Evolutionary conservation across 1,139 yeast species (phyloP).

Genomic region (Meyerozyma guilliermondii): DNA sequence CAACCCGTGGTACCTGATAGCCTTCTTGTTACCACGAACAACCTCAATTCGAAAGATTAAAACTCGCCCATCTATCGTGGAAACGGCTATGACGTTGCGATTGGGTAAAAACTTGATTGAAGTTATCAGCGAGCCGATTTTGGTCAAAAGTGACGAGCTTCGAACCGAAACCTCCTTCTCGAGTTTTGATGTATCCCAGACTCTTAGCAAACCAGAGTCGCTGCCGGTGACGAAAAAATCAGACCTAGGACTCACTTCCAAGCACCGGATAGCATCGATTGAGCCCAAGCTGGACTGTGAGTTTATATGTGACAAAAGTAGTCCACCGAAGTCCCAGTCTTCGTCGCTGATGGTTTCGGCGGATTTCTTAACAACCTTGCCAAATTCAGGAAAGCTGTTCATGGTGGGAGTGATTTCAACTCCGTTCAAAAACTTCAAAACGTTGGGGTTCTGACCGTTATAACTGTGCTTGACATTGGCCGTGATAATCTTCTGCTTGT

Average conservation of each 20-base stretch:
- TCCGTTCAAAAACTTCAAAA: conserved; percentile 50
- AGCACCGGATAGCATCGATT: conserved; percentile 43
- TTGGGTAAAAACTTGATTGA: conserved; percentile 50
- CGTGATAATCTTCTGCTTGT: conserved; percentile 31
- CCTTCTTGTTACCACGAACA: conserved; percentile 28
- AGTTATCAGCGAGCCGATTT: conserved; percentile 44
- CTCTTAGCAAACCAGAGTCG: conserved; percentile 59
- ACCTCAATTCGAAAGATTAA: conserved; percentile 55
- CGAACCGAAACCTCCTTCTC: conserved; percentile 62
- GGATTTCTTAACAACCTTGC: conserved; percentile 21
- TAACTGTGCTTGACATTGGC: conserved; percentile 50
- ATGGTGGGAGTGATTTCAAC: conserved; percentile 53
- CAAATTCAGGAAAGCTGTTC: conserved; percentile 68
- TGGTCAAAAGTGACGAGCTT: conserved; percentile 44
- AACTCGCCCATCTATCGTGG: conserved; percentile 62
- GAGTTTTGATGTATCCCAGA: conserved; percentile 74
- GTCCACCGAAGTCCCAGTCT: conserved; percentile 38
- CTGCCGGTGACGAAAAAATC: conserved; percentile 76
- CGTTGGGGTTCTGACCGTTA: conserved; percentile 60
- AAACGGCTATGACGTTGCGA: conserved; percentile 62
- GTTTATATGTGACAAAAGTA: conserved; percentile 50
- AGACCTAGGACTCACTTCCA: conserved; percentile 57
- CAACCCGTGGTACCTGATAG: conserved; percentile 31
- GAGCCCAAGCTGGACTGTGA: conserved; percentile 16
- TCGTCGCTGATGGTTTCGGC: background rate